These are phyloP conservation scores for Metschnikowia vanudenii DNA, from an alignment of 805 yeast genomes.

Conservation along the genomic window DNA sequence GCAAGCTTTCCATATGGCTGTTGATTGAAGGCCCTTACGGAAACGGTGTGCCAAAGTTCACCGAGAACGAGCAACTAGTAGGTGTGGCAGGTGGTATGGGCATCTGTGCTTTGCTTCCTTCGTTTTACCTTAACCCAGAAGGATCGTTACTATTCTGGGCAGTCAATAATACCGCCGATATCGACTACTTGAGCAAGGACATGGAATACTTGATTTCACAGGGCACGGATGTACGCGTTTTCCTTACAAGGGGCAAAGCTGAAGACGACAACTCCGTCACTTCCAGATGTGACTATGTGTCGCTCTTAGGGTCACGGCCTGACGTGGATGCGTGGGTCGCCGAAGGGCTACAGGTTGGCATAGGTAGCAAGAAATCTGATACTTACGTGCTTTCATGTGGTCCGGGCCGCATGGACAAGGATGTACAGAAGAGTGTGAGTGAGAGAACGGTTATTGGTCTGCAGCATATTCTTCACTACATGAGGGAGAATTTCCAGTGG, in stretches of 20 bases:
- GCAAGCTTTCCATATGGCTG: slow-evolving; percentile 16
- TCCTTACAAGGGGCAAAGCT: slow-evolving; percentile 7
- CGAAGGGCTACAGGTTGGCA: slow-evolving; percentile 11
- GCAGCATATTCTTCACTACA: slow-evolving; percentile 11
- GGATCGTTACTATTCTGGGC: slow-evolving; percentile 17
- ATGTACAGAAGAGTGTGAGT: slow-evolving; percentile 12
- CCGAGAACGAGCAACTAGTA: slow-evolving; percentile 12
- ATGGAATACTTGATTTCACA: slow-evolving; percentile 9
- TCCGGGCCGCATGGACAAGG: slow-evolving; percentile 16
- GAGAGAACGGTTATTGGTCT: slow-evolving; percentile 11
- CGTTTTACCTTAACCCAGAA: slow-evolving; percentile 7
- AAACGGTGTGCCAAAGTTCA: slow-evolving; percentile 10
- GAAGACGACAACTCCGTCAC: slow-evolving; percentile 13
- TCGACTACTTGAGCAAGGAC: slow-evolving; percentile 13
- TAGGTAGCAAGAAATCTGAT: neutral
- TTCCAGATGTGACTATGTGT: slow-evolving; percentile 11
- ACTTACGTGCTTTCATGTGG: slow-evolving; percentile 17
- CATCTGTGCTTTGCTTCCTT: slow-evolving; percentile 17
- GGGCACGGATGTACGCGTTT: slow-evolving; percentile 18
- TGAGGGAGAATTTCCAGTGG: slow-evolving; percentile 16
- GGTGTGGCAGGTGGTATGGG: slow-evolving; percentile 22
- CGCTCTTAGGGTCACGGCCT: slow-evolving; percentile 13
- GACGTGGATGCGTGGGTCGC: slow-evolving; percentile 13
- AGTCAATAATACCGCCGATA: slow-evolving; percentile 15
- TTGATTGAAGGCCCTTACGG: slow-evolving; percentile 22